Percentiles rank a stretch among this genome's conserved stretches.
phyloP scores from a whole-genome alignment of 2,329 filamentous ascomycete genomes.

The Gyromitra esculenta region DNA sequence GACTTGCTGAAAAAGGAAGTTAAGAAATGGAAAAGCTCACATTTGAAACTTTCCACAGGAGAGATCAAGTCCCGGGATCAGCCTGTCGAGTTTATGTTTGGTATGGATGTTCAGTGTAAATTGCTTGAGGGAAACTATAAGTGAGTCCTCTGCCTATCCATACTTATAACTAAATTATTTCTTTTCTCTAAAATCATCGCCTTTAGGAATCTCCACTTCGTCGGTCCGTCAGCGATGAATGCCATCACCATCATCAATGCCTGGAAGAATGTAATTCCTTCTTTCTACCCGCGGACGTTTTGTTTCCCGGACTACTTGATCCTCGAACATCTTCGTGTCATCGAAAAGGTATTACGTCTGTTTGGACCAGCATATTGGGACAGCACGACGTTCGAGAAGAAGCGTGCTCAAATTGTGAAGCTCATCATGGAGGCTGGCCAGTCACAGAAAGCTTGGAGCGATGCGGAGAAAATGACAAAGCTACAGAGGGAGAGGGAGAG shows the following conservation, averaged over 20 bases:
- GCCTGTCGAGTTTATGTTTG: slow-evolving; percentile 50
- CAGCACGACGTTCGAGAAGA: slow-evolving; percentile 39
- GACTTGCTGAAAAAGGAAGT: slow-evolving; percentile 38
- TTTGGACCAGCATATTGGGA: slow-evolving; percentile 49
- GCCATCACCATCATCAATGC: slow-evolving; percentile 25
- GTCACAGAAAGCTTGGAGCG: background rate
- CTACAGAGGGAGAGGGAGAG: slow-evolving; percentile 36
- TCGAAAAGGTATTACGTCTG: slow-evolving; percentile 43
- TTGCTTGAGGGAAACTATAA: slow-evolving; percentile 46
- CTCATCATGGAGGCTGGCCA: slow-evolving; percentile 39
- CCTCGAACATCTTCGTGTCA: slow-evolving; percentile 44
- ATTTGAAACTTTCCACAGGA: slow-evolving; percentile 40
- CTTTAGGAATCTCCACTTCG: slow-evolving; percentile 35
- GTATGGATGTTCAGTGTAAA: slow-evolving; percentile 45
- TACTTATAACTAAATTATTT: background rate
- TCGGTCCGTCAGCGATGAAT: slow-evolving; percentile 44
- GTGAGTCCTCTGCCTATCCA: background rate
- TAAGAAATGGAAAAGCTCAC: slow-evolving; percentile 42
- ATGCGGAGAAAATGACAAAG: slow-evolving; percentile 33
- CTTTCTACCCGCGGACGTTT: slow-evolving; percentile 39
- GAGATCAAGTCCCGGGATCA: slow-evolving; percentile 22
- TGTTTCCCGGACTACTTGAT: slow-evolving; percentile 47
- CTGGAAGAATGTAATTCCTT: slow-evolving; percentile 47
- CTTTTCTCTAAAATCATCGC: slow-evolving; percentile 2
- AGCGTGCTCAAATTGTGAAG: slow-evolving; percentile 23